Evolutionary conservation across 2,329 filamentous ascomycete species (phyloP).

Genomic region (Zarea fungicola): DNA sequence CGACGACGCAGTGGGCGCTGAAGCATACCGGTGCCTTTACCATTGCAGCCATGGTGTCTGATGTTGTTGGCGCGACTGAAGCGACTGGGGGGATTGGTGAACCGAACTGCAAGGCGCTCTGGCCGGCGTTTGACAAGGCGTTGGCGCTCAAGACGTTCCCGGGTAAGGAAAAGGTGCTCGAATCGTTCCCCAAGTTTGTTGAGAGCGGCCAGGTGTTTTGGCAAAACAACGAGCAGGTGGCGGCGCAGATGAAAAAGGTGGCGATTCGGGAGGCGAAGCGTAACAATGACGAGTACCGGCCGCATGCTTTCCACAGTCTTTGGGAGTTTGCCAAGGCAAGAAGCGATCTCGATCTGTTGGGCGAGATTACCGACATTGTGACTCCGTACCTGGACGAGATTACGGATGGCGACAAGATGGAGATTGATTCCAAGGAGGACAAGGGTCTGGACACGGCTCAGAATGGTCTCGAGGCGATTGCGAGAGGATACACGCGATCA

Average conservation of each 20-base stretch:
- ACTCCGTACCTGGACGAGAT: conserved; percentile 56
- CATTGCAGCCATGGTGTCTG: conserved; percentile 65
- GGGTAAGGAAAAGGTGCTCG: conserved; percentile 80
- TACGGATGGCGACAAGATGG: conserved; percentile 60
- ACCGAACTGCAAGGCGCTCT: conserved; percentile 59
- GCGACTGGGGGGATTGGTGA: conserved; percentile 54
- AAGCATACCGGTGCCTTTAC: conserved; percentile 84
- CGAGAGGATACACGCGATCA: conserved; percentile 43
- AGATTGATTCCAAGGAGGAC: conserved; percentile 54
- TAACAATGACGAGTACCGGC: conserved; percentile 79
- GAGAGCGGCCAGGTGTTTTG: conserved; percentile 57
- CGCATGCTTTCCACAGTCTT: conserved; percentile 66
- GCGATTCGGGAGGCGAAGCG: conserved; percentile 82
- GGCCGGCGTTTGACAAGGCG: conserved; percentile 78
- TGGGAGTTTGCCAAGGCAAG: conserved; percentile 67
- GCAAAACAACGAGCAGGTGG: conserved; percentile 45
- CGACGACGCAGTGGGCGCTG: conserved; percentile 80
- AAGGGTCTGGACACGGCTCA: conserved; percentile 38
- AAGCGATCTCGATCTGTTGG: conserved; percentile 64
- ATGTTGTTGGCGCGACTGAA: conserved; percentile 56
- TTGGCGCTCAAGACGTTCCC: conserved; percentile 86
- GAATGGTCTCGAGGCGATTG: conserved; percentile 46
- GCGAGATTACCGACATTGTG: conserved; percentile 61
- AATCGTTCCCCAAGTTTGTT: conserved; percentile 73
- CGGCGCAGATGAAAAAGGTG: conserved; percentile 71